A percentile compares a stretch with the other conserved stretches of the same genome.
phyloP scores from a whole-genome alignment of 129 eudicot species.

The Arctium minus region DNA sequence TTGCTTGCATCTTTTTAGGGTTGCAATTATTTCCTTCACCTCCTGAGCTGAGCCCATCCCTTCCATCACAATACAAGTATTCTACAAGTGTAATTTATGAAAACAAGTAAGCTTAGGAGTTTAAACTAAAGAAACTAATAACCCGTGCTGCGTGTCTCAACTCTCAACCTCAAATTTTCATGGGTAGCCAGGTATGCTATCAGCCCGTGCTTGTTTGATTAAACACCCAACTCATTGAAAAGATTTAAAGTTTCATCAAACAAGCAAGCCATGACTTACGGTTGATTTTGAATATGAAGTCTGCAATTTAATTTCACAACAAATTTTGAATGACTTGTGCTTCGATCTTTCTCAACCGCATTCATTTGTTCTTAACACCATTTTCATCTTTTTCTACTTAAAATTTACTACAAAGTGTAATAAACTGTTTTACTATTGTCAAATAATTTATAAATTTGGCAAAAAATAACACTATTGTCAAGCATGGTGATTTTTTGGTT shows the following conservation, averaged over 20 bases:
- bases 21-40: not conserved
- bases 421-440: not conserved
- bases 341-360: not conserved
- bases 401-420: too few relatives aligned
- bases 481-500: not conserved
- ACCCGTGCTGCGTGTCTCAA: not conserved
- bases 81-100: constrained; percentile 8
- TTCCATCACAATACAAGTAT: not conserved
- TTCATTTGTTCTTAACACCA: not conserved
- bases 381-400: not conserved
- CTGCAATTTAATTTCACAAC: not conserved
- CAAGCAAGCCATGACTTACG: not conserved
- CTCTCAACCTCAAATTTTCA: not conserved
- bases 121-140: not conserved
- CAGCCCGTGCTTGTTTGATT: not conserved
- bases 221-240: not conserved
- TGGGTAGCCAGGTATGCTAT: not conserved
- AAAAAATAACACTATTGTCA: not conserved
- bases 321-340: not conserved
- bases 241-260: too few relatives aligned
- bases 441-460: not conserved
- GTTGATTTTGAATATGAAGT: not conserved
- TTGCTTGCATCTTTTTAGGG: not conserved
- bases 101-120: not conserved
- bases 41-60: not conserved